These are phyloP conservation scores for Ganoderma leucocontextum DNA, from an alignment of 1,284 basidiomycete genomes.

Conservation along the genomic window DNA sequence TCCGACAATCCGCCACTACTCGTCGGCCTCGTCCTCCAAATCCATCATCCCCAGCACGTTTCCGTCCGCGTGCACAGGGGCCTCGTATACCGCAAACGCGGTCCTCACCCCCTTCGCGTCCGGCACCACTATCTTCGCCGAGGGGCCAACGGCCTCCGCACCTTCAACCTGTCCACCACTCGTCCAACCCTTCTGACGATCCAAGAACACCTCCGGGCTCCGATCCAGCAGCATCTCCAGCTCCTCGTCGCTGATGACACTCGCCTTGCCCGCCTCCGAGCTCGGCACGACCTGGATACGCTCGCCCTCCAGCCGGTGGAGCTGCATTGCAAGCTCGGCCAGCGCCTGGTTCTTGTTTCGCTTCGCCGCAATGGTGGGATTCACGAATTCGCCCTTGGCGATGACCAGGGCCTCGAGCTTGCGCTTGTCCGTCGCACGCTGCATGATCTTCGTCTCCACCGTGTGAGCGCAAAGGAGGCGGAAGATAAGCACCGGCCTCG, in stretches of 20 bases:
- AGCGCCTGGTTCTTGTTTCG: constrained; percentile 65
- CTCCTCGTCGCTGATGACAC: constrained; percentile 84
- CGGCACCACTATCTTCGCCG: constrained; percentile 27
- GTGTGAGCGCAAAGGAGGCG: constrained; percentile 89
- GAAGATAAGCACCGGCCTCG: constrained; percentile 87
- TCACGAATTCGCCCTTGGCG: constrained; percentile 90
- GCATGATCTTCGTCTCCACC: constrained; percentile 91
- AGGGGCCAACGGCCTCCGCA: constrained; percentile 24
- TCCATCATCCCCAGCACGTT: constrained; percentile 79
- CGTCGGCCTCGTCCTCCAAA: constrained; percentile 24
- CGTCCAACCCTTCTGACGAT: constrained; percentile 84
- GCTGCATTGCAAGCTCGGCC: constrained; percentile 82
- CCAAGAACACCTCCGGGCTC: constrained; percentile 79
- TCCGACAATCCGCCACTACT: neutral
- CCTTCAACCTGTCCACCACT: constrained; percentile 44
- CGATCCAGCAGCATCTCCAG: constrained; percentile 86
- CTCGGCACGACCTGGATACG: constrained; percentile 88
- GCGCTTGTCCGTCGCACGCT: constrained; percentile 88
- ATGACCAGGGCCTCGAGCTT: constrained; percentile 95
- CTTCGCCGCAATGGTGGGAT: constrained; percentile 55
- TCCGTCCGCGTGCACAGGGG: constrained; percentile 71
- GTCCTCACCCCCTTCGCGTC: constrained; percentile 48
- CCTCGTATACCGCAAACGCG: constrained; percentile 88
- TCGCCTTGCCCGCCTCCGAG: constrained; percentile 69
- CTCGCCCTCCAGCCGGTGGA: constrained; percentile 87